Evolutionary conservation across 345 rosid genomes (phyloP), one percentile per base, ranked within the genome.

Genomic region (Pistacia integerrima): DNA sequence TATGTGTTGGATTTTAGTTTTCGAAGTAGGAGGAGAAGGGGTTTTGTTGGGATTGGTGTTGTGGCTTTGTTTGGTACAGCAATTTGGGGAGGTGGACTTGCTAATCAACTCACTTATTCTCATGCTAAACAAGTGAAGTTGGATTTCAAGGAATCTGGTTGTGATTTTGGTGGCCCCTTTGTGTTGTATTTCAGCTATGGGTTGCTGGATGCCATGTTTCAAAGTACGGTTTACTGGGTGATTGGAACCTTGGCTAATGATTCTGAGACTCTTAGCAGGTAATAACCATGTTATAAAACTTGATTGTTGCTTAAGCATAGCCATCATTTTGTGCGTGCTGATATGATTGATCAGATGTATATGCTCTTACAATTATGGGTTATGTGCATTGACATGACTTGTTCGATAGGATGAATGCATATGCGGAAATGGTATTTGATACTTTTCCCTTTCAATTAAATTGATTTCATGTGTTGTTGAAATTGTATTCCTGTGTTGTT

Each of bases 161-260:
- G 76, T 0, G 70, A 72, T 4, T 93, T 90, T 46, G 90, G 88
- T 0, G 97, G 97, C 8, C 98, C 99, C 0, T 95, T 95, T 48
- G 74, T 88, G 36, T 44, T 95, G 74, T 95, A 92, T 68, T 88
- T 92, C 77, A 83, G 97, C 57, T 93, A 90, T 44, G 97, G 99
- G 0, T 74, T 95, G 82, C 87, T 95, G 13, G 99, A 93, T 82
- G 90, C 98, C 0, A 92, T 93, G 98, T 95, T 90, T 76, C 97
- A 95, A 74, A 93, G 93, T 67, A 71, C 86, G 94, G 98, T 95
- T 30, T 93, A 95, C 69, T 95, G 99, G 97, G 78, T 93, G 58
- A 95, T 95, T 17, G 98, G 98, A 10, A 89, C 98, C 16, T 79
- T 95, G 64, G 98, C 99, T 0, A 84, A 95, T 76, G 98, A 93